A percentile compares a stretch with the other conserved stretches of the same genome.
These are phyloP conservation scores for Phyllosticta paracitricarpa DNA, from an alignment of 2,329 filamentous ascomycete genomes.

Conservation along the genomic window DNA sequence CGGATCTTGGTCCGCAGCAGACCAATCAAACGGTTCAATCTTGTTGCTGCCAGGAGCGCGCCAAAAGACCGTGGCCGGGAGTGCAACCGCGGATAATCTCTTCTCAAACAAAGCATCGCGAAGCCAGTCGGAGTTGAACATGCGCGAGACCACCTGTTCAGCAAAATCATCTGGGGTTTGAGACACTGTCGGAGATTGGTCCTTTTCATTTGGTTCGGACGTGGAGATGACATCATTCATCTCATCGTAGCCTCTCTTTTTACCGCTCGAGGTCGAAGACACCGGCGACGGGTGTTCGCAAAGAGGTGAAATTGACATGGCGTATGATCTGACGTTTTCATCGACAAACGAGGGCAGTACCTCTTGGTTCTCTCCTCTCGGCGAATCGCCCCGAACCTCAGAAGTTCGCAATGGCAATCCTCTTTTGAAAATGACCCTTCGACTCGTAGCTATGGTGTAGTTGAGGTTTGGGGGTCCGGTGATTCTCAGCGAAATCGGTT, in stretches of 20 bases:
- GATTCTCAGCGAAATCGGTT: slow-evolving; percentile 38
- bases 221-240: slow-evolving; percentile 20
- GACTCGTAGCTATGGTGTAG: slow-evolving; percentile 70
- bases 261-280: slow-evolving; percentile 6
- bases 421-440: slow-evolving; percentile 78
- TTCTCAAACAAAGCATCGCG: slow-evolving; percentile 60
- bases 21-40: slow-evolving; percentile 50
- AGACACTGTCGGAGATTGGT: slow-evolving; percentile 20
- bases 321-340: slow-evolving; percentile 72
- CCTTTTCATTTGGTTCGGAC: not conserved
- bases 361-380: slow-evolving; percentile 24
- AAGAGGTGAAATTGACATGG: slow-evolving; percentile 50
- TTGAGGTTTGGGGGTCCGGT: slow-evolving; percentile 74
- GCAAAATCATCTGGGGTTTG: slow-evolving; percentile 41
- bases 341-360: slow-evolving; percentile 50
- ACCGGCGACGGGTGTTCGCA: slow-evolving; percentile 6
- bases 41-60: slow-evolving; percentile 51
- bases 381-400: slow-evolving; percentile 46
- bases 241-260: slow-evolving; percentile 17
- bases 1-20: slow-evolving; percentile 42
- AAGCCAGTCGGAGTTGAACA: slow-evolving; percentile 71
- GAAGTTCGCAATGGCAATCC: slow-evolving; percentile 62
- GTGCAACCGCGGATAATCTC: slow-evolving; percentile 53
- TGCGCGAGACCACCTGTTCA: slow-evolving; percentile 57
- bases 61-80: slow-evolving; percentile 62